phyloP scores from a whole-genome alignment of 768 basidiomycete species.

The Mycena filopes region DNA sequence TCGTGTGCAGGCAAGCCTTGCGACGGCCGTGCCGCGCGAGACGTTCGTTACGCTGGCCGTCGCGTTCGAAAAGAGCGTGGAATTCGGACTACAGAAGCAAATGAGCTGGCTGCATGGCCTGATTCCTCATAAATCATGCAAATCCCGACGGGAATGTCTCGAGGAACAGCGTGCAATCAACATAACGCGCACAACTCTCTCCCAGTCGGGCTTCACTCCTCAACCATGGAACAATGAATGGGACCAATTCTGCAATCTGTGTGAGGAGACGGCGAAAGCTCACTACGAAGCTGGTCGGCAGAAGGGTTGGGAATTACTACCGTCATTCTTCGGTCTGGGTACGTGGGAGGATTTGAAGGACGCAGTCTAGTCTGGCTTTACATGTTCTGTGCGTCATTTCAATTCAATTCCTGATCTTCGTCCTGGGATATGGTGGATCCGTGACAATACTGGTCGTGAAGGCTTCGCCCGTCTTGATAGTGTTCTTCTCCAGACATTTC shows the following conservation, averaged over 20 bases:
- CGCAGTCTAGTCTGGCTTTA: too few species aligned
- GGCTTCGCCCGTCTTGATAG: too few species aligned
- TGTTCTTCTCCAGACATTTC: too few species aligned
- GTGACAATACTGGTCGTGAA: too few species aligned
- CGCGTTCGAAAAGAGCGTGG: neutral
- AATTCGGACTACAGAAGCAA: neutral
- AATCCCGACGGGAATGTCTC: neutral
- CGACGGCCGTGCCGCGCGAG: neutral
- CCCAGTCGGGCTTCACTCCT: neutral
- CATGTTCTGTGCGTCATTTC: too few species aligned
- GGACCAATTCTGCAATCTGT: neutral
- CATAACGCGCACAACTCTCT: too few species aligned
- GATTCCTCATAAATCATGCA: neutral
- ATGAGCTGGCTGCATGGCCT: neutral
- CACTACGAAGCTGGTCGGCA: neutral
- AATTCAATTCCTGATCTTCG: too few species aligned
- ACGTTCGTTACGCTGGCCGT: neutral
- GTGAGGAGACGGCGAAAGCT: neutral
- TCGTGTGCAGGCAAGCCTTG: neutral
- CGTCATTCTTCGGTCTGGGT: slow-evolving; percentile 15
- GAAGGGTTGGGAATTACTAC: slow-evolving; percentile 7
- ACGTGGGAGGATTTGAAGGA: slow-evolving; percentile 17
- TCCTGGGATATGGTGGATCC: too few species aligned
- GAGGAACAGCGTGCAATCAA: neutral
- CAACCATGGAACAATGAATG: neutral